Percentiles rank a stretch among this genome's conserved stretches.
Conservation (phyloP, 306 rosid genomes). For the Hylodesmum podocarpum region DNA sequence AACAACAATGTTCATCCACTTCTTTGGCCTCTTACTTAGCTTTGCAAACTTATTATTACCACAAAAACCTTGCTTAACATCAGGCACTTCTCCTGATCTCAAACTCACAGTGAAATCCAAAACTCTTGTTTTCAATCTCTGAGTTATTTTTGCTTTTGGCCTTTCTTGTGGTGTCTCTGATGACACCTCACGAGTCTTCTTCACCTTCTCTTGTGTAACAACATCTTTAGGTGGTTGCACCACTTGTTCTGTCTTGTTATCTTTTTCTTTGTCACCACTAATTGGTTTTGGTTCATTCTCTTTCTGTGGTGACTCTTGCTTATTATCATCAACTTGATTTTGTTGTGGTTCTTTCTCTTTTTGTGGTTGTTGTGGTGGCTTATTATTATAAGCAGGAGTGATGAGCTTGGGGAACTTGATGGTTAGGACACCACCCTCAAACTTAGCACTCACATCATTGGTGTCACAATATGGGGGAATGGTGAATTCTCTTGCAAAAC, state of each 20-base stretch:
- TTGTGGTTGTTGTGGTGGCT: slow-evolving; percentile 15
- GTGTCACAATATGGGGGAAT: slow-evolving; percentile 46
- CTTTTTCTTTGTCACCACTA: background rate
- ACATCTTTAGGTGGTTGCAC: background rate
- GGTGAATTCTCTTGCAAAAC: slow-evolving; percentile 52
- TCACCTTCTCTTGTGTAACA: background rate
- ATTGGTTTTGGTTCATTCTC: background rate
- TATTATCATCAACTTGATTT: background rate
- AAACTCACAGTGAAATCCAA: slow-evolving; percentile 23
- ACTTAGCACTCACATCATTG: slow-evolving; percentile 48
- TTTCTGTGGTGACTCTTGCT: background rate
- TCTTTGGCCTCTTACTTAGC: slow-evolving; percentile 26
- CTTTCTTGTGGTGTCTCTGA: background rate
- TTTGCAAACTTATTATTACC: background rate
- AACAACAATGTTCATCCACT: slow-evolving; percentile 41
- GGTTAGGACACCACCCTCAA: slow-evolving; percentile 46
- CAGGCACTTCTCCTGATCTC: background rate
- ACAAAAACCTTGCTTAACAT: background rate
- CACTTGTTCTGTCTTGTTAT: background rate
- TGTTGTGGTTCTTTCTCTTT: background rate
- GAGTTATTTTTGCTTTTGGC: background rate
- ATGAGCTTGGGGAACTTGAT: slow-evolving; percentile 47
- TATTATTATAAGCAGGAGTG: background rate
- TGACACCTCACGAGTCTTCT: background rate
- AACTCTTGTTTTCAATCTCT: slow-evolving; percentile 24